Percentiles rank a stretch among this genome's conserved stretches.
phyloP scores from a whole-genome alignment of 2,329 filamentous ascomycete genomes.

The Trichoderma breve region DNA sequence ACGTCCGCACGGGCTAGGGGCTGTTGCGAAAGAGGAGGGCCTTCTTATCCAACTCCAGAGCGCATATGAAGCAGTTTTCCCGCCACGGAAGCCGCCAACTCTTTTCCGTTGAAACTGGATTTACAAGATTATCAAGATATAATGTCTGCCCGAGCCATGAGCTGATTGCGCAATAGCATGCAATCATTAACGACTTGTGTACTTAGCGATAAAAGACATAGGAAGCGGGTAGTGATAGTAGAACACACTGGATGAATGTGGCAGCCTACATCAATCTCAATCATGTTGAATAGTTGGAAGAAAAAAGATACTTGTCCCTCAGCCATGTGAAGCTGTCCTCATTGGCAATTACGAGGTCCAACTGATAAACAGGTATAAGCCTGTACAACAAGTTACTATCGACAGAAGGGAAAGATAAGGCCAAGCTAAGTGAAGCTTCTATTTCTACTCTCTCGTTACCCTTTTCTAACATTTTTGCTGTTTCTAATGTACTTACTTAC shows the following conservation, averaged over 20 bases:
- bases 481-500: background rate
- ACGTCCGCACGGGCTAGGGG: conserved; percentile 19
- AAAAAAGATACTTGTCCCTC: background rate
- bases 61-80: conserved; percentile 19
- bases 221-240: background rate
- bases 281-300: background rate
- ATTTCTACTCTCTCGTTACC: background rate
- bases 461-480: background rate
- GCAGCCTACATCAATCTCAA: background rate
- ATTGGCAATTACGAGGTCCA: background rate
- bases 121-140: too few relatives aligned
- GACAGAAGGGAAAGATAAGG: background rate
- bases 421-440: background rate
- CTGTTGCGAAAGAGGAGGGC: conserved; percentile 18
- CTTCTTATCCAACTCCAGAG: conserved; percentile 20
- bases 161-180: background rate
- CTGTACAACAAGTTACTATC: background rate
- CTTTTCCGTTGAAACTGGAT: background rate
- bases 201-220: background rate
- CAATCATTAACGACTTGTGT: background rate
- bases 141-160: too few relatives aligned
- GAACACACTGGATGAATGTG: background rate
- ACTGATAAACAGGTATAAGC: background rate
- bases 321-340: background rate
- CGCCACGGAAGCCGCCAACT: conserved; percentile 2